A percentile compares a stretch with the other conserved stretches of the same genome.
Conservation (phyloP, 2,329 filamentous ascomycete genomes). For the Diaporthe citri region DNA sequence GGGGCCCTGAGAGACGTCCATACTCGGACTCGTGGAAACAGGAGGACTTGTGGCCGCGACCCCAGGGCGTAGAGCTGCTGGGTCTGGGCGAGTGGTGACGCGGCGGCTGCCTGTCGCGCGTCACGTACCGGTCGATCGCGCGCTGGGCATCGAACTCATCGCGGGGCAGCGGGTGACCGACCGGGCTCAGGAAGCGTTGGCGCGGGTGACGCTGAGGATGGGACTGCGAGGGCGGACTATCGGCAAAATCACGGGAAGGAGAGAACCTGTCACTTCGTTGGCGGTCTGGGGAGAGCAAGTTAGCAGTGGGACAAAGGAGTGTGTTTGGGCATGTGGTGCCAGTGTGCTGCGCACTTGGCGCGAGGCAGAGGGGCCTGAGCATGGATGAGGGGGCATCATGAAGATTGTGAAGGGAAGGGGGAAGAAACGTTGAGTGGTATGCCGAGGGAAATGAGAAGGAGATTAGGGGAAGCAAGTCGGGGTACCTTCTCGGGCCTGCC, state of each 20-base stretch:
- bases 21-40: not conserved
- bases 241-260: not conserved
- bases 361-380: no score
- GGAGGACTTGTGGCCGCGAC: not conserved
- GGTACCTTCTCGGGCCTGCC: constrained; percentile 3
- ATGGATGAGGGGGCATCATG: not conserved
- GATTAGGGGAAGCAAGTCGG: no score
- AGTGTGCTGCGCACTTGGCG: not conserved
- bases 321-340: not conserved
- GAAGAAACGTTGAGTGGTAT: not conserved
- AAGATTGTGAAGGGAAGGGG: not conserved
- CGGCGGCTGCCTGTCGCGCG: not conserved
- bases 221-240: not conserved
- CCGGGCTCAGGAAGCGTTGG: not conserved
- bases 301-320: not conserved
- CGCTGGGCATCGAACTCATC: not conserved
- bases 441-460: not conserved
- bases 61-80: not conserved
- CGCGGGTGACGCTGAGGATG: not conserved
- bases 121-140: not conserved
- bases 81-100: not conserved
- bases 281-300: not conserved
- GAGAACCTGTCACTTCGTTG: not conserved
- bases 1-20: not conserved
- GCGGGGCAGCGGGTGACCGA: not conserved